Base-by-base conservation (phyloP, 2,329 filamentous ascomycete genomes). In the Geosmithia putterillii region DNA sequence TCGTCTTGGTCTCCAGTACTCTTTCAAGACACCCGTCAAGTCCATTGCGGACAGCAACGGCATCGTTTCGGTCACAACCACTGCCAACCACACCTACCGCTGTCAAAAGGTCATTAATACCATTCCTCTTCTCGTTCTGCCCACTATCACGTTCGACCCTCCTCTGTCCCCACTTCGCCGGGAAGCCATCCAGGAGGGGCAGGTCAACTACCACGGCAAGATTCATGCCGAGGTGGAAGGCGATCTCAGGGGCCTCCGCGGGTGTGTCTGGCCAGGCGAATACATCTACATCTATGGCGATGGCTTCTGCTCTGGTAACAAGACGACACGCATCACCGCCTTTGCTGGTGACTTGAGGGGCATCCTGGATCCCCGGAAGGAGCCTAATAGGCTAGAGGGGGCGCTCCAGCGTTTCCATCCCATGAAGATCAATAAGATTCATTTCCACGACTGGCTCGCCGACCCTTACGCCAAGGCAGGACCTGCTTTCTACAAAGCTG, bases 391-490 rank as follows among this genome's bases (percentile, higher is more conserved):
- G 28, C 39, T 48, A 4, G 45, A 44, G 8, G 35, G 36, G 6
- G 48, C 45, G 2, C 32, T 50, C 3, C 22, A 49, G 19, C 14
- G 34, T 3, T 47, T 48, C 28, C 47, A 50, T 15, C 42, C 40
- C 2, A 50, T 47, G 45, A 17, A 44, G 21, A 42, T 50, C 32
- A 47, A 50, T 21, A 49, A 46, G 28, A 22, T 43, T 15, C 42
- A 48, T 41, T 50, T 44, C 23, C 56, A 57, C 36, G 47, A 58
- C 46, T 59, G 54, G 54, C 37, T 43, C 10, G 45, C 50, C 2
- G 55, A 59, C 38, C 52, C 52, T 0, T 55, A 52, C 10, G 39
- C 56, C 6, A 46, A 46, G 14, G 53, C 46, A 3, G 50, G 47
- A 1, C 47, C 51, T 17, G 46, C 47, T 3, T 52, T 44, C 44